These are phyloP conservation scores for Centella asiatica DNA, from an alignment of 129 eudicot genomes.

Conservation along the genomic window DNA sequence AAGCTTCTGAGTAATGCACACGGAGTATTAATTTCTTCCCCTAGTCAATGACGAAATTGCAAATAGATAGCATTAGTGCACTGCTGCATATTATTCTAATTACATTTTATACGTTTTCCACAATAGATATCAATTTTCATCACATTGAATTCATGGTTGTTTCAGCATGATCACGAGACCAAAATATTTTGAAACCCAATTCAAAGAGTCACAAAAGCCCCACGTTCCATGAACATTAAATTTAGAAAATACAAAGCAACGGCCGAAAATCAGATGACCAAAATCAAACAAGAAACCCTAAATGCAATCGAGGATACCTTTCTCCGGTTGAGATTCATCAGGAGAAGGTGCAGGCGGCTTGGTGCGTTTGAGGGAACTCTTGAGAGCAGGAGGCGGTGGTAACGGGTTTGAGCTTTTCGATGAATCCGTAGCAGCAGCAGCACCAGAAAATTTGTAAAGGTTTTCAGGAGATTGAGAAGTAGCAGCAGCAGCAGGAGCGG, in stretches of 20 bases:
- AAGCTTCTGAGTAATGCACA: too few relatives aligned
- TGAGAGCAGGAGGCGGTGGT: slow-evolving; percentile 48
- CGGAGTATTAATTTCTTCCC: too few relatives aligned
- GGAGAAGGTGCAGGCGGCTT: slow-evolving; percentile 11
- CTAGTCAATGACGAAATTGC: too few relatives aligned
- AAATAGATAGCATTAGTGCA: too few relatives aligned
- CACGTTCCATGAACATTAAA: background rate
- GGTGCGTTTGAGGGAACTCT: slow-evolving; percentile 79
- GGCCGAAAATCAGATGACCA: background rate
- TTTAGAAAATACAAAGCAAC: background rate
- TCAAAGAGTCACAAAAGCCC: background rate
- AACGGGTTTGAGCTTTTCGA: slow-evolving; percentile 6
- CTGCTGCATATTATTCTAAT: too few relatives aligned
- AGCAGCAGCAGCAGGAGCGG: too few relatives aligned
- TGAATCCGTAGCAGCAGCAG: background rate
- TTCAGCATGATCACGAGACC: slow-evolving; percentile 11
- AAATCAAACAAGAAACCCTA: background rate
- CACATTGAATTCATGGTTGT: too few relatives aligned
- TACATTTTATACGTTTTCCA: too few relatives aligned
- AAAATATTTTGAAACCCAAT: slow-evolving; percentile 12
- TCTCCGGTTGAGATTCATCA: slow-evolving; percentile 24
- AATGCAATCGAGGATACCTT: slow-evolving; percentile 32
- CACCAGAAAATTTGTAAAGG: too few relatives aligned
- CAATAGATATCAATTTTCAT: too few relatives aligned
- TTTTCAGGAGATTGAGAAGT: too few relatives aligned